Evolutionary conservation across 2,329 filamentous ascomycete genomes (phyloP), one percentile per base, ranked within the genome.

Genomic region (Hansfordia pulvinata): DNA sequence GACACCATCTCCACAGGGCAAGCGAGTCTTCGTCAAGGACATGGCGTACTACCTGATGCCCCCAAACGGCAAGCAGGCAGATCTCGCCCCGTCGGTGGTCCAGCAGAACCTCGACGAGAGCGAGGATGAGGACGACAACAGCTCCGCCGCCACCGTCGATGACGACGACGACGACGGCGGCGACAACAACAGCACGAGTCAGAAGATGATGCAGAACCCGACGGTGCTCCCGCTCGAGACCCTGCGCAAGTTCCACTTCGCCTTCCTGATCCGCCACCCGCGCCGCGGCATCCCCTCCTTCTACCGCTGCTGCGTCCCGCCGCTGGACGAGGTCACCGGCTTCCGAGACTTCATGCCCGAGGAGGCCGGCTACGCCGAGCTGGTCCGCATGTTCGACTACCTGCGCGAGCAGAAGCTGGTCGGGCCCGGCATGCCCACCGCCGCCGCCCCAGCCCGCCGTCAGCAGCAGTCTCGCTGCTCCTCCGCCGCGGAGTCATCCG

Each of bases 201-300:
- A 37, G 33, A 41, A 38, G 33, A 35, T 34, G 53, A 59, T 67
- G 3, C 64, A 64, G 30, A 96, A 96, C 54, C 88, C 86, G 2
- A 93, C 85, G 1, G 77, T 92, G 15, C 58, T 96, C 26, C 90
- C 90, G 3, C 56, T 69, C 16, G 70, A 73, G 17, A 58, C 83
- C 32, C 62, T 96, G 31, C 68, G 73, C 44, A 64, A 73, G 38
- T 96, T 93, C 57, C 85, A 94, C 54, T 96, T 88, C 58, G 83
- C 86, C 13, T 96, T 98, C 57, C 68, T 96, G 36, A 96, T 98
- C 61, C 86, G 90, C 30, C 85, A 96, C 51, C 90, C 90, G n/a
- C 75, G 83, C 42, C 75, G 74, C 47, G 80, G 82, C 42, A 86
- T 96, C 37, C 90, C 90, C 6, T 93, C 83, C 24, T 96, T 88